Percentiles rank a stretch among this genome's conserved stretches.
Evolutionary conservation across 2,329 filamentous ascomycete species (phyloP).

Genomic region (Monosporascus sp.): DNA sequence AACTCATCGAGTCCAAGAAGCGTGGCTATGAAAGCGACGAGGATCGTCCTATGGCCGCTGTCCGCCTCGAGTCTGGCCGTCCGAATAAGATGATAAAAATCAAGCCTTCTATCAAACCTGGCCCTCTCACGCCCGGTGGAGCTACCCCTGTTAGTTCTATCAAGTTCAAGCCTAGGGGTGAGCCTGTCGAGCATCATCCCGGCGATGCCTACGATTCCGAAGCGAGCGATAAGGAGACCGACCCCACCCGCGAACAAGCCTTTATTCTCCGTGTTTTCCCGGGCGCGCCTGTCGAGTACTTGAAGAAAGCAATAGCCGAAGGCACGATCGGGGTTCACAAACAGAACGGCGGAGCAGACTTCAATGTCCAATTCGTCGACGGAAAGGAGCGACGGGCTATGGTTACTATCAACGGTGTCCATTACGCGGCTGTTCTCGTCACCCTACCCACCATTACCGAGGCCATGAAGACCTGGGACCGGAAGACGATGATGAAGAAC

Average conservation of each 20-base stretch:
- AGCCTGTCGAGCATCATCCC: constrained; percentile 60
- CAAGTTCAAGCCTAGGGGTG: constrained; percentile 62
- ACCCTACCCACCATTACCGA: constrained; percentile 85
- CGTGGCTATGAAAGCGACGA: constrained; percentile 51
- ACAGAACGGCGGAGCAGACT: constrained; percentile 65
- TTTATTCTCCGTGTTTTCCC: constrained; percentile 86
- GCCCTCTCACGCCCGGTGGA: constrained; percentile 22
- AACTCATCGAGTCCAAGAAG: constrained; percentile 56
- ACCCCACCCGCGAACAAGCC: constrained; percentile 85
- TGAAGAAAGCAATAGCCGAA: constrained; percentile 70
- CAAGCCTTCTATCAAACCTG: constrained; percentile 29
- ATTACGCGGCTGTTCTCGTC: constrained; percentile 74
- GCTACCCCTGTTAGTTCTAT: constrained; percentile 32
- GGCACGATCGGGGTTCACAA: constrained; percentile 66
- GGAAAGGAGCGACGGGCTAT: constrained; percentile 68
- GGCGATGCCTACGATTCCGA: constrained; percentile 97
- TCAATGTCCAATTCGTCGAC: constrained; percentile 76
- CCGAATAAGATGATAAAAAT: constrained; percentile 52
- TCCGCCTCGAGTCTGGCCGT: constrained; percentile 28
- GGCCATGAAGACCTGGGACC: constrained; percentile 90
- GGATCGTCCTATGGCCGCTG: constrained; percentile 30
- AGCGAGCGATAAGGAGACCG: constrained; percentile 80
- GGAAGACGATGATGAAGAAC: constrained; percentile 81
- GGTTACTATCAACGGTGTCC: constrained; percentile 61
- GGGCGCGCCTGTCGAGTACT: constrained; percentile 78